These are phyloP conservation scores for Exophiala sp. DNA, from an alignment of 2,329 filamentous ascomycete species.

Conservation along the genomic window DNA sequence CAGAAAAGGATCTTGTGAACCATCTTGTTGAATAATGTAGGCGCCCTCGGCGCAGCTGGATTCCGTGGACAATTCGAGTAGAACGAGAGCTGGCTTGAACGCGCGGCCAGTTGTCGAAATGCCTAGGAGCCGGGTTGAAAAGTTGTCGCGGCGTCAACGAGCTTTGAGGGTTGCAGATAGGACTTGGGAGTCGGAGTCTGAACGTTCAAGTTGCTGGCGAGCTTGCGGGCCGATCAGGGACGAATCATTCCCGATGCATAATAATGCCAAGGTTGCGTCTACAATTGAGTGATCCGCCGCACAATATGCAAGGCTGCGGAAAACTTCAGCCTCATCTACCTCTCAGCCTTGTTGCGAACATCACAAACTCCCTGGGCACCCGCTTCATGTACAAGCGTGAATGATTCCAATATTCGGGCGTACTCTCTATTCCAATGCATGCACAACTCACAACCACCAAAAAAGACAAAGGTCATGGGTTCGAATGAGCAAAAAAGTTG, in stretches of 20 bases:
- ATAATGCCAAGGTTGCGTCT: neutral
- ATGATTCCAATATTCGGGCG: neutral
- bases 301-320: neutral
- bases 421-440: neutral
- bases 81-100: conserved; percentile 1
- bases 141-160: conserved; percentile 2
- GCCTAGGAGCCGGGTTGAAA: neutral
- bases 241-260: neutral
- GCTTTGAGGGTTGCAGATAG: neutral
- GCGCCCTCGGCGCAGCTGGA: conserved; percentile 14
- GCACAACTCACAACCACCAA: neutral
- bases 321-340: too few species aligned
- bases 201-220: neutral
- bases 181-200: neutral
- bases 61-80: conserved; percentile 8
- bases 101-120: neutral
- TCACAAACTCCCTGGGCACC: too few species aligned
- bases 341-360: too few species aligned
- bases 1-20: conserved; percentile 50
- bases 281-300: neutral
- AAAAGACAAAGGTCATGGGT: neutral
- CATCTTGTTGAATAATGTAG: conserved; percentile 32
- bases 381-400: too few species aligned
- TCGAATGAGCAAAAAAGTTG: neutral
- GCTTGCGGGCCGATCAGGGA: neutral